Evolutionary conservation across 495 filamentous ascomycete genomes (phyloP), one percentile per base, ranked within the genome.

Genomic region (Penicillium turbatum): DNA sequence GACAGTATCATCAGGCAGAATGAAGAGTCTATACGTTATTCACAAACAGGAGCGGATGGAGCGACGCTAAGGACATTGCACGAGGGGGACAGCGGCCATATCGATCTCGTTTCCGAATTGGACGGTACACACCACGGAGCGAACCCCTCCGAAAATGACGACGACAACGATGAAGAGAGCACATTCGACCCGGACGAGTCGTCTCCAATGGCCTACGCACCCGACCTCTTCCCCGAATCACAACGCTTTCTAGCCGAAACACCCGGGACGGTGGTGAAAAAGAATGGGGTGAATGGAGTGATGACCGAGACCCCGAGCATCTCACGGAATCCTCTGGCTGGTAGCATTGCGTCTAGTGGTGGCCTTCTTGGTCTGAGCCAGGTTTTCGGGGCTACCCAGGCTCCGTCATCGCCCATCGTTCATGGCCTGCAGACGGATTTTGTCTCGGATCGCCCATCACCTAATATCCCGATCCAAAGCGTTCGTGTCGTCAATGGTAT

Each of bases 311-410:
- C 78, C 17, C 76, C 77, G 12, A 66, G 59, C 12, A 45, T 70
- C n/a, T 73, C 75, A 6, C 63, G 70, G 17, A 80, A 78, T 49
- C 77, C 78, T 44, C 63, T 80, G 21, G 69, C 71, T 11, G 58
- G 70, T 17, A 71, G 74, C 19, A 46, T 71, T n/a, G 66, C 61
- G 24, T 72, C 70, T 2, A 71, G 67, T 30, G 69, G 72, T 19
- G 76, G 73, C 11, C 56, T 77, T 5, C 70, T 81, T 67, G 68
- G 72, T 3, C 60, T 79, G 12, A 81, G 78, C 43, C 77, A 81
- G 57, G 59, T 78, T 0, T 81, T 81, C 57, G 72, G 66, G 40
- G 72, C 74, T 9, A 81, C 78, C 0, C 78, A 80, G 50, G 77
- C 72, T n/a, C 69, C 73, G n/a, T 78, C 77, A 2, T 80, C 78